Evolutionary conservation across 2,329 filamentous ascomycete species (phyloP), one percentile per base, ranked within the genome.

Genomic region (Cladobotryum protrusum): DNA sequence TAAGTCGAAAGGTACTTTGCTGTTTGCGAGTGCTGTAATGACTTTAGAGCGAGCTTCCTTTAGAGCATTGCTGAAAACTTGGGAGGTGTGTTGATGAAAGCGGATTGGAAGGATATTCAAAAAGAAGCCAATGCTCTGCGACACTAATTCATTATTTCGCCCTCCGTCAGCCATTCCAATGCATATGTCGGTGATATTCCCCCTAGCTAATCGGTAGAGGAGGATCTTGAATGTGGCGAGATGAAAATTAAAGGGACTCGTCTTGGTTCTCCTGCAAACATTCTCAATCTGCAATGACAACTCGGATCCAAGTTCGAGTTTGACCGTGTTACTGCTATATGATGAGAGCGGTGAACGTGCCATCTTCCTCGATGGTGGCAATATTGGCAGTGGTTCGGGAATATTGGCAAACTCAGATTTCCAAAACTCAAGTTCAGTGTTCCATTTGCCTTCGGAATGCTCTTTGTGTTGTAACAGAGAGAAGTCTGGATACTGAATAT

Each of bases 51-150:
- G 57, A 0, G 62, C 56, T 18, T 57, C 49, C 3, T 36, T 40
- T 9, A 57, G 29, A 3, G 56, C 49, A 4, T 60, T 53, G 6
- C 45, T 29, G 35, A 67, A 62, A 4, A 45, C 54, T 11, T 41
- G 37, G 17, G 17, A 17, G 8, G 37, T 11, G 6, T 19, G 4
- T 6, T 53, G 48, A 59, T 57, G 57, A 49, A 78, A 70, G 0
- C 65, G 63, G 1, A 79, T 41, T 1, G 77, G 68, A 1, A 81
- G 60, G 0, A 79, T 56, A 50, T 81, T 79, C 3, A 79, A 50
- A 37, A 73, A 72, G 39, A 69, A 59, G 2, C 78, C 78, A 1
- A 79, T 57, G 3, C 59, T 75, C 1, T 56, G 47, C 8, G 59
- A 49, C 2, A 65, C 47, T 2, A 63, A 52, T 8, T 48, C 49